A percentile compares a stretch with the other conserved stretches of the same genome.
These are phyloP conservation scores for Suillus alpinus DNA, from an alignment of 768 basidiomycete species.

Conservation along the genomic window DNA sequence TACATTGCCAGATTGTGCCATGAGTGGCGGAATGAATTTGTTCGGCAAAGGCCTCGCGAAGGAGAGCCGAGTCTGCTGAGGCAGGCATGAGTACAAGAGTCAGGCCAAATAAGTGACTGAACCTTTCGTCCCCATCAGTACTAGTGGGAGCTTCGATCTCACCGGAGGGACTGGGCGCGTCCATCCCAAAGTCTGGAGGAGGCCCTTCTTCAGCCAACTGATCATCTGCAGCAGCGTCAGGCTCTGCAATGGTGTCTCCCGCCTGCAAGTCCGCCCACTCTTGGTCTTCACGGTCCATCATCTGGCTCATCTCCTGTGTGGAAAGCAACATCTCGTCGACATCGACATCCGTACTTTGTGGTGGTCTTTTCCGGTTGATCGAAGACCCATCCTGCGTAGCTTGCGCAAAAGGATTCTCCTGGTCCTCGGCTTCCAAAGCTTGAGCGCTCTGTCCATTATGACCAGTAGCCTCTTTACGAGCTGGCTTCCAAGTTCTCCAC, in stretches of 20 bases:
- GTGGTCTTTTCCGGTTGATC: neutral
- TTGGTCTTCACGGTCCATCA: constrained; percentile 15
- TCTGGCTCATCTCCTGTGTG: constrained; percentile 33
- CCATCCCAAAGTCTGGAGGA: neutral
- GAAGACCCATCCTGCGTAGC: constrained; percentile 17
- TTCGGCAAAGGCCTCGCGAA: neutral
- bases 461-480: constrained; percentile 6
- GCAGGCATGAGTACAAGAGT: neutral
- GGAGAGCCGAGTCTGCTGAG: neutral
- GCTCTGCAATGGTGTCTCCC: constrained; percentile 14
- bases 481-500: constrained; percentile 58
- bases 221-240: constrained; percentile 8
- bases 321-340: constrained; percentile 30
- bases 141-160: neutral
- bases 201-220: constrained; percentile 6
- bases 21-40: neutral
- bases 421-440: constrained; percentile 14
- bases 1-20: neutral
- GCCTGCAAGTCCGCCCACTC: constrained; percentile 19
- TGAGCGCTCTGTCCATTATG: constrained; percentile 23
- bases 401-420: constrained; percentile 24
- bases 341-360: constrained; percentile 21
- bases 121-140: neutral
- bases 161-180: neutral
- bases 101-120: neutral